Conservation (phyloP, 495 filamentous ascomycete species). For the Aspergillus mulundensis region DNA sequence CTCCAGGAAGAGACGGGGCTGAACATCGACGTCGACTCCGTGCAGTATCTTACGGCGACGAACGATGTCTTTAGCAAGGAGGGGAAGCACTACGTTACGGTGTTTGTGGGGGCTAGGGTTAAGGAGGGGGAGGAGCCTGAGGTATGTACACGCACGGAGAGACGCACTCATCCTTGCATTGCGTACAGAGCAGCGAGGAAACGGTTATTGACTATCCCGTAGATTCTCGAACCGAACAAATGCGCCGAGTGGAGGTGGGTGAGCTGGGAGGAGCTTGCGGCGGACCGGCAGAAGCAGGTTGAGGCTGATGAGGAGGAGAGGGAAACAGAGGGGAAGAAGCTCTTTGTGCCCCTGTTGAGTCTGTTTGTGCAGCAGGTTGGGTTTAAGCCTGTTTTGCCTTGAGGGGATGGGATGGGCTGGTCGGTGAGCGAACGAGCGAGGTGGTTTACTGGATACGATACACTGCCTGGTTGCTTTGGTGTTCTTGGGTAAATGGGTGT, state of each 20-base stretch:
- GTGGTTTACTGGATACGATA: not conserved
- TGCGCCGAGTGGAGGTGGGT: constrained; percentile 19
- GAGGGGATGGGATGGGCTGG: not conserved
- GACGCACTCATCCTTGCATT: too few relatives aligned
- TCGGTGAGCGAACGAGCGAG: too few relatives aligned
- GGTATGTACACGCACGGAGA: too few relatives aligned
- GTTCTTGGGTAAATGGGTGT: too few relatives aligned
- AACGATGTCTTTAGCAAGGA: constrained; percentile 19
- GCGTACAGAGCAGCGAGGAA: too few relatives aligned
- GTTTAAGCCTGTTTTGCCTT: not conserved
- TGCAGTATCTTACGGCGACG: constrained; percentile 14
- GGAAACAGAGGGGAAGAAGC: not conserved
- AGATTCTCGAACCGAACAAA: constrained; percentile 17
- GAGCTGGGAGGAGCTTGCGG: constrained; percentile 10
- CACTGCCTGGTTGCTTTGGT: too few relatives aligned
- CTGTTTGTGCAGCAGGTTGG: constrained; percentile 11
- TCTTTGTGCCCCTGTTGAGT: constrained; percentile 16
- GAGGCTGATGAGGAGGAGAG: not conserved
- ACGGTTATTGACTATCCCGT: too few relatives aligned
- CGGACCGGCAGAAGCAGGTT: not conserved
- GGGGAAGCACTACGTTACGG: constrained; percentile 19
- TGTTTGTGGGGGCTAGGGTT: constrained; percentile 12
- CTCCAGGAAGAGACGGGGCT: constrained; percentile 18
- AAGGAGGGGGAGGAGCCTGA: not conserved
- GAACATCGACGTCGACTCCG: not conserved